A percentile compares a stretch with the other conserved stretches of the same genome.
phyloP scores from a whole-genome alignment of 345 rosid species.

The Eucalyptus tenuipes region DNA sequence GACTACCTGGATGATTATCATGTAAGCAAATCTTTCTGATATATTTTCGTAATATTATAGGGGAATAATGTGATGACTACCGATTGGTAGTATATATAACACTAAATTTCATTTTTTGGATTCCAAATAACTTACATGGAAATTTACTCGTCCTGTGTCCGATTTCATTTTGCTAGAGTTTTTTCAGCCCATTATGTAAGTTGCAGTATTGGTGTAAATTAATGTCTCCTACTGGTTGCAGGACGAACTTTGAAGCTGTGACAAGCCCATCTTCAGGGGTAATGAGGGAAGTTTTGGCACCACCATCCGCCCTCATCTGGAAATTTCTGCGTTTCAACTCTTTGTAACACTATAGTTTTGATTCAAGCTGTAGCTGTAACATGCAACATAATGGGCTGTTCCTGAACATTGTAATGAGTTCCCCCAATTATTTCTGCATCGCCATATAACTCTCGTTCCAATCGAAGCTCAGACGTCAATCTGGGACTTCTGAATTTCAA shows the following conservation, averaged over 20 bases:
- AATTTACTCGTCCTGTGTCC: neutral
- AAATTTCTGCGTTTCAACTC: neutral
- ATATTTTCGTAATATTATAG: neutral
- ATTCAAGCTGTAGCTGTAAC: neutral
- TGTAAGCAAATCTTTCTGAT: slow-evolving; percentile 26
- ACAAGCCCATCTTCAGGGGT: neutral
- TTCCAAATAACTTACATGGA: neutral
- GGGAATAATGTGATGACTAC: neutral
- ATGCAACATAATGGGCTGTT: neutral
- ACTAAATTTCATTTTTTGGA: neutral
- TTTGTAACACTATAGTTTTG: neutral
- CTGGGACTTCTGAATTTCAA: neutral
- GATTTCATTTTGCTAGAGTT: neutral
- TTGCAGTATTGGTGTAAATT: neutral
- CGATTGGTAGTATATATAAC: neutral
- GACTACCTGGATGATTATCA: slow-evolving; percentile 85
- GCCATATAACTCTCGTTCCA: neutral
- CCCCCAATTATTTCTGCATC: neutral
- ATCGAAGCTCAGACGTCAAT: neutral
- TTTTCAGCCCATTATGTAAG: neutral
- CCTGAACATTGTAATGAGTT: neutral
- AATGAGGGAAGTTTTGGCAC: neutral
- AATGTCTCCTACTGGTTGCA: neutral
- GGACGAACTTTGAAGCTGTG: neutral
- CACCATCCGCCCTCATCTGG: neutral